Percentiles rank a stretch among this genome's conserved stretches.
phyloP scores from a whole-genome alignment of 352 stramenopile genomes.

The Globisporangium emineosum region DNA sequence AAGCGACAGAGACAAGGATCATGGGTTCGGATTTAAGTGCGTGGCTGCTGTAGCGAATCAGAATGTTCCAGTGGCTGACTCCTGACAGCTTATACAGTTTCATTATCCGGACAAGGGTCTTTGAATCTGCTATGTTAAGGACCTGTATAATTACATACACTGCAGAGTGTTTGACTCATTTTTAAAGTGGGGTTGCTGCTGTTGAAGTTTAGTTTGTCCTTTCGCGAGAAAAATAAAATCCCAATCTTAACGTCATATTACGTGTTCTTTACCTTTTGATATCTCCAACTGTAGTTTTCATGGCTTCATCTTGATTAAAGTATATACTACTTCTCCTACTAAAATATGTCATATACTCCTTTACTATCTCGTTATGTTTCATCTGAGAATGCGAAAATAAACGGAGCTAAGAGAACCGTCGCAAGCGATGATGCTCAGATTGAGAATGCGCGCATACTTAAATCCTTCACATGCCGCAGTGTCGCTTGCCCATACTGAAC shows the following conservation, averaged over 20 bases:
- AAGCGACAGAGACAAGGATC: background rate
- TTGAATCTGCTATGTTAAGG: background rate
- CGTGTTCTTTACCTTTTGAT: background rate
- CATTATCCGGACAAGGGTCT: background rate
- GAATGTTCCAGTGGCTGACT: background rate
- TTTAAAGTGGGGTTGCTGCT: background rate
- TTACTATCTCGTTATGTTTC: background rate
- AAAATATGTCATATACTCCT: background rate
- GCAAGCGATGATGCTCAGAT: background rate
- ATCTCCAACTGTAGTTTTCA: background rate
- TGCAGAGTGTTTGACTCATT: background rate
- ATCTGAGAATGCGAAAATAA: background rate
- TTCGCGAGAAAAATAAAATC: background rate
- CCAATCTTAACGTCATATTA: background rate
- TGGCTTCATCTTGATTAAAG: background rate
- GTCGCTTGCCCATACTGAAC: constrained; percentile 3
- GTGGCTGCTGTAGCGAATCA: background rate
- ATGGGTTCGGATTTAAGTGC: background rate
- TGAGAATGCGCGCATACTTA: background rate
- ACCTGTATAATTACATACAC: background rate
- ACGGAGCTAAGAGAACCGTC: background rate
- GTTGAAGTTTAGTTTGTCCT: constrained; percentile 11
- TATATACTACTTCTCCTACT: background rate
- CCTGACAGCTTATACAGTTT: background rate
- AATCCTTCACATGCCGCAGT: background rate